Evolutionary conservation across 805 yeast species (phyloP), one percentile per base, ranked within the genome.

Genomic region (Ogataea trehalophila): DNA sequence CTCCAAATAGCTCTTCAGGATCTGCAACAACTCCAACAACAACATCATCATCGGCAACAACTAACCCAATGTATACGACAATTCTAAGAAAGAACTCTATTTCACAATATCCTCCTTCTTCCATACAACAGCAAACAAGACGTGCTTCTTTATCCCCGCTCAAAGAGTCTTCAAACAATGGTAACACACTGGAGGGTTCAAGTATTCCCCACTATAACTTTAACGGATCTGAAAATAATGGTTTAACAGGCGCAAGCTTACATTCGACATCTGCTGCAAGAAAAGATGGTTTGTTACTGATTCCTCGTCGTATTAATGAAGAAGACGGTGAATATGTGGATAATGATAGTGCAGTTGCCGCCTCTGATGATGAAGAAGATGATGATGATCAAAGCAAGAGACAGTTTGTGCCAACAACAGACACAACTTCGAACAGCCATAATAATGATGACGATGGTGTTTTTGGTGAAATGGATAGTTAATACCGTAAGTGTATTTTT

Each of bases 71-170:
- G 43, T 53, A 51, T 33, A 50, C 58, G 2, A 51, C 59, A 1
- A 48, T 65, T 20, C 48, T 61, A 39, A 60, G 80, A 53, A 68
- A 74, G 29, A 65, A 65, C 48, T 76, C 80, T 5, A 60, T 72
- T 9, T 69, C 76, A 6, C 76, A 71, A 45, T 67, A 70, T 44
- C 79, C 80, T 7, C 79, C 78, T 11, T 44, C 46, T 6, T 38
- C 46, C 5, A 20, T 39, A 16, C 9, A 31, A 14, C 45, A 33
- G 4, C n/a, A 26, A n/a, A 9, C 37, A 41, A 63, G 73, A 17
- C 39, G 61, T 20, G 43, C 53, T 9, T 46, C 54, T 23, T 41
- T 53, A 16, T 51, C 60, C 18, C 42, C 48, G 15, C 45, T 37
- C 15, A 48, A 47, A 16, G 37, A 44, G 31, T 26, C 31, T 26